A percentile compares a stretch with the other conserved stretches of the same genome.
Conservation (phyloP, 129 eudicot species). For the Cynara cardunculus region DNA sequence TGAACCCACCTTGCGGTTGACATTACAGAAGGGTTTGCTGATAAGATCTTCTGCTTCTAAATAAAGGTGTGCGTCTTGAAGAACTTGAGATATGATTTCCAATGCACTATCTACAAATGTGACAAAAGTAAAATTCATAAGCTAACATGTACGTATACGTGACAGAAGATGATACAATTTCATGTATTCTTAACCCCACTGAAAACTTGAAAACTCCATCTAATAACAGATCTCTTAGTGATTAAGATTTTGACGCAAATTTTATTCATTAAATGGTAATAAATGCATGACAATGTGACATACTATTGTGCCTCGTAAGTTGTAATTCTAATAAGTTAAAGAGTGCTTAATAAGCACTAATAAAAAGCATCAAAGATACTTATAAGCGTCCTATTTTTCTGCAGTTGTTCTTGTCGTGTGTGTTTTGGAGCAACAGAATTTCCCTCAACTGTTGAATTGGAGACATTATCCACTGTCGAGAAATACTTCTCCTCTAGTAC, state of each 20-base stretch:
- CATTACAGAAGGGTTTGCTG: constrained; percentile 73
- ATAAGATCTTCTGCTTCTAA: constrained; percentile 80
- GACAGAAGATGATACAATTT: too few species aligned
- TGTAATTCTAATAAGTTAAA: not conserved
- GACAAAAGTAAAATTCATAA: not conserved
- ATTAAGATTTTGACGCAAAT: not conserved
- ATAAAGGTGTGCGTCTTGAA: constrained; percentile 79
- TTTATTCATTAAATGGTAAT: not conserved
- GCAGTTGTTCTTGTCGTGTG: constrained; percentile 81
- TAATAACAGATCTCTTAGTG: not conserved
- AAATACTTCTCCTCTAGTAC: constrained; percentile 70
- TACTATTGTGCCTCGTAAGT: not conserved
- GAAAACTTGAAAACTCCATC: too few species aligned
- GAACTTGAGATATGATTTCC: constrained; percentile 84
- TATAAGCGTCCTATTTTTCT: constrained; percentile 81
- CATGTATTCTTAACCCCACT: too few species aligned
- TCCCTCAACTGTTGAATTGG: constrained; percentile 38
- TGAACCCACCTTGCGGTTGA: constrained; percentile 77
- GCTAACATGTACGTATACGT: not conserved
- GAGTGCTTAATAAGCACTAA: not conserved
- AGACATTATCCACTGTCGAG: constrained; percentile 32
- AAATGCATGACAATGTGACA: not conserved
- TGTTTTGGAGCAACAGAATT: constrained; percentile 56
- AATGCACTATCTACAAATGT: constrained; percentile 66
- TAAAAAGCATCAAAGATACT: constrained; percentile 6